These are phyloP conservation scores for Scheffersomyces amazonensis DNA, from an alignment of 805 yeast species.

Conservation along the genomic window DNA sequence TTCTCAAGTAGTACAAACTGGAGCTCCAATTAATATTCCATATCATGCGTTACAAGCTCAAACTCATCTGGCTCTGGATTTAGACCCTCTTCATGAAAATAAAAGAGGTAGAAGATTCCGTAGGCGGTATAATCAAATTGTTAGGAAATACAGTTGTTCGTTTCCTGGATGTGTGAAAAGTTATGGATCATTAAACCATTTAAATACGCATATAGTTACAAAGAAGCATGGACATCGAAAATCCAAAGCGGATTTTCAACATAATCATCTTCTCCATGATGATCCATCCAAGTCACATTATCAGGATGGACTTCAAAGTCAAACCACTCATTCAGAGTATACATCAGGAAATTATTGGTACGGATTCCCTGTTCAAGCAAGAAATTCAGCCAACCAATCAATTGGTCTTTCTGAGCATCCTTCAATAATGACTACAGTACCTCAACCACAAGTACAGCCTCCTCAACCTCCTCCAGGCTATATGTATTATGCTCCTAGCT, in stretches of 20 bases:
- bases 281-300: neutral
- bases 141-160: conserved; percentile 31
- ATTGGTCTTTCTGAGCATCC: neutral
- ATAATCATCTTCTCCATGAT: conserved; percentile 5
- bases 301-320: neutral
- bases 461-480: conserved; percentile 2
- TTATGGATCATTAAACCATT: conserved; percentile 41
- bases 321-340: conserved; percentile 3
- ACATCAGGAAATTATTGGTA: conserved; percentile 8
- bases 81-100: conserved; percentile 14
- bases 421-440: neutral
- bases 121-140: conserved; percentile 34
- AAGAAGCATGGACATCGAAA: conserved; percentile 44
- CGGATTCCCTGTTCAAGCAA: conserved; percentile 6
- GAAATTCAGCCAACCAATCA: conserved; percentile 1
- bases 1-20: neutral
- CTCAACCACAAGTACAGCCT: neutral
- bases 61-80: conserved; percentile 1
- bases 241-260: conserved; percentile 38
- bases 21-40: neutral
- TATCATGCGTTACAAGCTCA: conserved; percentile 3
- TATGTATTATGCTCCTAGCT: conserved; percentile 1
- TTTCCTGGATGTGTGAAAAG: conserved; percentile 39
- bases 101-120: conserved; percentile 33
- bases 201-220: conserved; percentile 44